Conservation (phyloP, 495 filamentous ascomycete species). For the Daldinia caldariorum region DNA sequence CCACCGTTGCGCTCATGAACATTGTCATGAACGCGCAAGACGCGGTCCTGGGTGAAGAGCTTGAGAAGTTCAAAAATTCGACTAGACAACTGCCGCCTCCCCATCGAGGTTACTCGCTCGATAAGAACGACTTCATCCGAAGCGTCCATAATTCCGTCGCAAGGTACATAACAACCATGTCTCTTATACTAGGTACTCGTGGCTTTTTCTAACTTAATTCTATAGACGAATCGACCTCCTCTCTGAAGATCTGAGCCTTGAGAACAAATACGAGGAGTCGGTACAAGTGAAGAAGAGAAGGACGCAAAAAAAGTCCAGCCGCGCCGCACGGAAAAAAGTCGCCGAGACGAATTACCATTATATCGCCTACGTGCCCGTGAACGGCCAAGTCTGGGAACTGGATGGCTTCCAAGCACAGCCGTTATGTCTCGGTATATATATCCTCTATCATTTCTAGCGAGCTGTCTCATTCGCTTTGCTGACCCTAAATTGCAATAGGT, state of each 20-base stretch:
- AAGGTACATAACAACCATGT: constrained; percentile 61
- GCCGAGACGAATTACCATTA: constrained; percentile 75
- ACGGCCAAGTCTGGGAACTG: constrained; percentile 83
- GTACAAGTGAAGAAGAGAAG: constrained; percentile 52
- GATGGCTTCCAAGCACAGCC: constrained; percentile 86
- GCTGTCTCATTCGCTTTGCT: neutral
- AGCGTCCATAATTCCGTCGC: constrained; percentile 87
- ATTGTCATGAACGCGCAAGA: constrained; percentile 82
- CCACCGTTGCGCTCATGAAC: constrained; percentile 86
- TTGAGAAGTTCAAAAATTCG: constrained; percentile 75
- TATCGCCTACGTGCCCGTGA: constrained; percentile 85
- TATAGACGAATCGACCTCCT: constrained; percentile 79
- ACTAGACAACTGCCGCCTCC: constrained; percentile 74
- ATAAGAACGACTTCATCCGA: constrained; percentile 79
- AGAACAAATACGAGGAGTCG: constrained; percentile 64
- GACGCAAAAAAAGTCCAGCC: constrained; percentile 31
- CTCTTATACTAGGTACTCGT: neutral
- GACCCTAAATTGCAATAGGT: constrained; percentile 26
- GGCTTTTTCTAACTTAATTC: neutral
- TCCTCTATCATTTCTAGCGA: neutral
- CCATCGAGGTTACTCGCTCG: constrained; percentile 77
- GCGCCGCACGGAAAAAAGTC: constrained; percentile 36
- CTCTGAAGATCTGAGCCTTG: constrained; percentile 74
- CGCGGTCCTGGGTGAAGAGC: constrained; percentile 71
- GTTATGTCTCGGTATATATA: constrained; percentile 70